Evolutionary conservation across 2,329 filamentous ascomycete genomes (phyloP), one percentile per base, ranked within the genome.

Genomic region (Gremmenia infestans): DNA sequence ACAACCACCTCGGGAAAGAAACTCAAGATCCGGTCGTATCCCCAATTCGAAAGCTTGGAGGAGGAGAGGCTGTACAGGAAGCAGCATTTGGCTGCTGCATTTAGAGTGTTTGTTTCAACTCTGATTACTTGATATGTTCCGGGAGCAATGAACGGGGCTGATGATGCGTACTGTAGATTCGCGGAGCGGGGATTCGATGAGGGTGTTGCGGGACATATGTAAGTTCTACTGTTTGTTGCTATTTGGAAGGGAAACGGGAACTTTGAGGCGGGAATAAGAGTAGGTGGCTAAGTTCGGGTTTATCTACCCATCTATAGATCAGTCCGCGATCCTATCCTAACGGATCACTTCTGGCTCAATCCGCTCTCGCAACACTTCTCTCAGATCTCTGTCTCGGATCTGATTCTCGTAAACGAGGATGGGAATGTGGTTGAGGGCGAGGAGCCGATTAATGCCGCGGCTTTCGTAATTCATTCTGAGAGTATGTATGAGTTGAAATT

Each of bases 381-480:
- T 5, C 72, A 82, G 53, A 81, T 88, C 52, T 82, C 79, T 48
- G 76, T 78, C 0, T 84, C 81, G 0, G 83, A 88, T 60, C 74
- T 89, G 12, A 86, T 88, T 52, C 79, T 80, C 15, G 84, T 88
- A 1, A 76, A 85, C 62, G 77, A 84, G 56, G 67, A 76, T 0
- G 85, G 85, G 2, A 71, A 80, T 19, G 77, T 88, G 32, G 79
- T 88, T 22, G 82, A 80, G n/a, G 84, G 84, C 3, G 84, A 83
- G 0, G 73, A 72, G 64, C 67, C 59, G n/a, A 71, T 78, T 59
- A 77, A 77, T 55, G 72, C 74, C 5, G 75, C 75, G 0, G 76
- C 74, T 0, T 78, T 77, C 59, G 72, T 73, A 0, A 78, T 77
- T 40, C 75, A 78, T 58, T 72, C 71, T 4, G 75, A 74, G 37